Percentiles rank a stretch among this genome's conserved stretches.
Evolutionary conservation across 1,139 yeast species (phyloP).

Genomic region (Eremothecium sinecaudum): DNA sequence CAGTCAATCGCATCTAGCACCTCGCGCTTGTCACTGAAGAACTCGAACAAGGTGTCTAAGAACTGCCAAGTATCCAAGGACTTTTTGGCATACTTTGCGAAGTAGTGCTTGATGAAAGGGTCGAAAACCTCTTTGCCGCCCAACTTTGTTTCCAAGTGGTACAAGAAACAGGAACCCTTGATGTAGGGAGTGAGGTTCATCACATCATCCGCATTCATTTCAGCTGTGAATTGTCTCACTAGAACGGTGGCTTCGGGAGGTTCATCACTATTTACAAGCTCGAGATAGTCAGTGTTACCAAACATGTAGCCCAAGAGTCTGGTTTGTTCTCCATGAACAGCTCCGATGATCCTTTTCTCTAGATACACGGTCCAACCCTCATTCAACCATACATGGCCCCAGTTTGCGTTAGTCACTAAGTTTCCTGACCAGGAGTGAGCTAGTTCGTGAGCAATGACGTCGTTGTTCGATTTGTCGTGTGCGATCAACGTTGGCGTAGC

Average conservation of each 20-base stretch:
- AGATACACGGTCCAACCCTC: conserved; percentile 95
- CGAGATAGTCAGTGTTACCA: conserved; percentile 78
- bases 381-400: conserved; percentile 93
- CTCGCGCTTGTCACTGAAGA: conserved; percentile 28
- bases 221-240: conserved; percentile 58
- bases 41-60: conserved; percentile 63
- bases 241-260: conserved; percentile 49
- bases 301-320: conserved; percentile 77
- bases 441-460: conserved; percentile 83
- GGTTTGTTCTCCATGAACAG: conserved; percentile 62
- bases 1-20: conserved; percentile 65
- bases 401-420: conserved; percentile 77
- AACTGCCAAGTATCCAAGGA: conserved; percentile 79
- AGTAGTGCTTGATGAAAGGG: conserved; percentile 71
- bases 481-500: conserved; percentile 85
- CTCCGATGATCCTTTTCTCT: conserved; percentile 75
- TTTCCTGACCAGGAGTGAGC: conserved; percentile 94
- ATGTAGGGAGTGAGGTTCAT: conserved; percentile 86
- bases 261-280: conserved; percentile 55
- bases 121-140: conserved; percentile 60
- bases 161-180: conserved; percentile 76
- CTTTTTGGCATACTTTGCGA: conserved; percentile 53
- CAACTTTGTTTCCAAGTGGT: conserved; percentile 55
- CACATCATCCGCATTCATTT: conserved; percentile 78
- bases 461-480: conserved; percentile 78